Conservation (phyloP, 768 basidiomycete species). For the Butyriboletus loyo region DNA sequence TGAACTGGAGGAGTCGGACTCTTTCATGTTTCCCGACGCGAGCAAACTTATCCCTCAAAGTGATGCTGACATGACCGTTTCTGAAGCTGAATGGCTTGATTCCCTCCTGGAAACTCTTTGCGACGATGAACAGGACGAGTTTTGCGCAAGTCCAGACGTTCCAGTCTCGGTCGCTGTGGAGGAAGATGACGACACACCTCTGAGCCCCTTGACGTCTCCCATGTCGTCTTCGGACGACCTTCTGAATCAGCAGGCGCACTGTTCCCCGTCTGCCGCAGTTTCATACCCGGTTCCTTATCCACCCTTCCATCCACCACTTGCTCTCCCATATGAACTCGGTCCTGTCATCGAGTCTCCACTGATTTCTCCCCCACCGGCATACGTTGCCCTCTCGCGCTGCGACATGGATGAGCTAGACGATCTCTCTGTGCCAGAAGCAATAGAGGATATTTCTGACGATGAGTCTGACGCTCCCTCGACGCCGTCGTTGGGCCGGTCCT, state of each 20-base stretch:
- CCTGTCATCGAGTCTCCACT: conserved; percentile 41
- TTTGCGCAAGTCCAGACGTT: conserved; percentile 42
- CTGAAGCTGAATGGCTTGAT: conserved; percentile 81
- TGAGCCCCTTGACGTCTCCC: conserved; percentile 66
- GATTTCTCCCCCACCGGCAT: conserved; percentile 35
- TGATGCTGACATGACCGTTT: conserved; percentile 38
- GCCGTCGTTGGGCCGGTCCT: conserved; percentile 58
- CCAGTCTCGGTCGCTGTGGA: conserved; percentile 50
- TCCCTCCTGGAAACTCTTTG: conserved; percentile 71
- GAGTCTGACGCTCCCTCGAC: conserved; percentile 72
- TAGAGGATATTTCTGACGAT: conserved; percentile 84
- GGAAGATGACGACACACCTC: conserved; percentile 54
- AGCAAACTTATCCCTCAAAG: conserved; percentile 46
- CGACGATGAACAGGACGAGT: conserved; percentile 69
- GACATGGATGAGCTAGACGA: conserved; percentile 64
- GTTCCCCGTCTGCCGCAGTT: conserved; percentile 45
- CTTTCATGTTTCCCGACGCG: conserved; percentile 81
- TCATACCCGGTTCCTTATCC: conserved; percentile 69
- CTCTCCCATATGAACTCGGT: conserved; percentile 51
- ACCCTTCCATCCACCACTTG: conserved; percentile 54
- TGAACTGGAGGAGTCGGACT: conserved; percentile 47
- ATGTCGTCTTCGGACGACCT: conserved; percentile 80
- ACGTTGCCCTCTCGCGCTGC: conserved; percentile 62
- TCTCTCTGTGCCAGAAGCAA: conserved; percentile 70
- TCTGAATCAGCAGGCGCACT: conserved; percentile 48